Percentiles rank a stretch among this genome's conserved stretches.
Evolutionary conservation across 345 rosid genomes (phyloP).

Genomic region (Raphanus raphanistrum): DNA sequence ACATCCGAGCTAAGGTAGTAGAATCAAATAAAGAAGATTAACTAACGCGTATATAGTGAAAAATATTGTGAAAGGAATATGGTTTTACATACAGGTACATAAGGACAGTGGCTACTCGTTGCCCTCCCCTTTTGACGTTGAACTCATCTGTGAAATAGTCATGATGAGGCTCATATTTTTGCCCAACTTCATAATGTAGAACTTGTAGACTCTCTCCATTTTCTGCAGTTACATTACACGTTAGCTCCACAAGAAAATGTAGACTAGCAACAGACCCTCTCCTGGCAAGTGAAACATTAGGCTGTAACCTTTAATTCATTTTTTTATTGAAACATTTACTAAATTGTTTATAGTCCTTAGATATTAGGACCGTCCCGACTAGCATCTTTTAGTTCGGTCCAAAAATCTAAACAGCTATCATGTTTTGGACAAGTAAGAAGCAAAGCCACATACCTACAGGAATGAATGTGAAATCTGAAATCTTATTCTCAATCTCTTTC

Average conservation of each 20-base stretch:
- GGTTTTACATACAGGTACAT: conserved; percentile 81
- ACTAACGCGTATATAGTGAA: background rate
- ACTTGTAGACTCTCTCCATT: conserved; percentile 91
- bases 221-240: conserved; percentile 47
- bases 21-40: conserved; percentile 22
- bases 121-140: conserved; percentile 79
- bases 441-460: conserved; percentile 25
- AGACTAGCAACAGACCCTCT: background rate
- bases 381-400: background rate
- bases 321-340: background rate
- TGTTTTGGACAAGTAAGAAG: background rate
- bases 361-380: too few species aligned
- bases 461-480: conserved; percentile 81
- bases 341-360: background rate
- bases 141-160: conserved; percentile 83
- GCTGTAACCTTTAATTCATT: background rate
- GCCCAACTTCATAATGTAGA: conserved; percentile 93
- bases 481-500: conserved; percentile 71
- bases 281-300: background rate
- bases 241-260: background rate
- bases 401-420: background rate
- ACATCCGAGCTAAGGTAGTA: conserved; percentile 63
- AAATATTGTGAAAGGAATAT: background rate
- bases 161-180: conserved; percentile 81
- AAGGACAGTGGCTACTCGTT: conserved; percentile 83